Base-by-base conservation (phyloP, 768 basidiomycete species). In the Collybiopsis luxurians region DNA sequence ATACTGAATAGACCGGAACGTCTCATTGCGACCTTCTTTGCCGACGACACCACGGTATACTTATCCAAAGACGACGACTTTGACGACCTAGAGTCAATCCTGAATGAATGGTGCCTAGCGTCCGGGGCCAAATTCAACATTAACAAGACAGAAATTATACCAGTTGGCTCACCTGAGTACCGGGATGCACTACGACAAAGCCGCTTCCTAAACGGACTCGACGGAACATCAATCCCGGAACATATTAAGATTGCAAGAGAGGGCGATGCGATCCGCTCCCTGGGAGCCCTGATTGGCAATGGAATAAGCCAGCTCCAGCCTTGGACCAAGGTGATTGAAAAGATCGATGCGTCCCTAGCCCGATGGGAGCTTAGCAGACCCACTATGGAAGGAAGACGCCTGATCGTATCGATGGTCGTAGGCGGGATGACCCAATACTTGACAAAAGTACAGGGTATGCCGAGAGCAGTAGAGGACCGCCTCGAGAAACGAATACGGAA, bases 361-460 rank as follows among this genome's bases (percentile, higher is more conserved):
- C 15, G 24, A 17, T 72, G 68, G 66, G 43, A 40, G 0, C 26
- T 24, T 34, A 23, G 36, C 0, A 9, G 55, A 4, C 70, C 71
- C 0, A 67, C 68, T 0, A 36, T 71, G 0, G 58, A 64, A 0
- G 63, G 61, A 0, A 55, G 61, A 10, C 4, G 45, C 0, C 44
- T 63, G 0, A 69, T 71, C 0, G 26, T 67, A 0, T 66, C 70
- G 34, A 63, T 67, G 46, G 48, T 52, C 0, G 47, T 69, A 0
- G 69, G 69, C 0, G 67, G 64, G 0, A 62, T 65, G 57, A 67
- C 71, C 0, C 72, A 74, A 57, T 74, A 69, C 63, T 63, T 72
- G 0, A 66, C 67, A 0, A 59, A 61, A 19, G 71, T 70, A 0
- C 71, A 71, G 43, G 66, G 66, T 0, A 73, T 73, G 70, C 71